Evolutionary conservation across 495 filamentous ascomycete species (phyloP), one percentile per base, ranked within the genome.

Genomic region (Aspergillus sclerotiicarbonarius): DNA sequence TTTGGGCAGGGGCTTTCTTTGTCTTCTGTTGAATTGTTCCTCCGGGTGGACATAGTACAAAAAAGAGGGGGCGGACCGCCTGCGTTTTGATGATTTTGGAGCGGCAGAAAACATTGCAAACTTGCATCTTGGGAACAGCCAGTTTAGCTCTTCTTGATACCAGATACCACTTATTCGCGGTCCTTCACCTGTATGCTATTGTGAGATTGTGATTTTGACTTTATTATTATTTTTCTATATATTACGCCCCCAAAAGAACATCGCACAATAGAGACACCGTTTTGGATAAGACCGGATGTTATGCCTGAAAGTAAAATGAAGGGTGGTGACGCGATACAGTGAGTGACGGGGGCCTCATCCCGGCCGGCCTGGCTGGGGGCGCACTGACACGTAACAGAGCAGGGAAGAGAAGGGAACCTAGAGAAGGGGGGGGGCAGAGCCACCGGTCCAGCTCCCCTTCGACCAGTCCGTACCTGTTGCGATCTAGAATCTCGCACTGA

Each of bases 81-180:
- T 50, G 49, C 33, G 35, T 50, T 59, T 44, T 51, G 57, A 44
- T 54, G 43, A 53, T 33, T 56, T 58, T 39, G 43, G 51, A 25
- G 56, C 52, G 60, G 29, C 56, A 49, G 44, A 53, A 56, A 46
- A 49, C 43, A 51, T 47, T 53, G 58, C 39, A 55, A 44, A 56
- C 46, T 44, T 57, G 33, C 41, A 37, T 54, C 57, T 53, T 31
- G 30, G 55, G 35, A 47, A 53, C 66, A 59, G 62, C 50, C 53
- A 48, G 37, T 50, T 53, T 57, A 39, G 61, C 55, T 59, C 48
- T 56, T 33, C 60, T 64, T 69, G 71, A 71, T 74, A 74, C 69
- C 69, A 71, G 66, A 74, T 71, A 71, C 71, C 71, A 72, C 59
- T 32, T 55, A 62, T 52, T 64, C 52, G 20, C 46, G 61, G 48